A percentile compares a stretch with the other conserved stretches of the same genome.
Evolutionary conservation across 352 stramenopile species (phyloP).

Genomic region (Pelagophyceae sp.): DNA sequence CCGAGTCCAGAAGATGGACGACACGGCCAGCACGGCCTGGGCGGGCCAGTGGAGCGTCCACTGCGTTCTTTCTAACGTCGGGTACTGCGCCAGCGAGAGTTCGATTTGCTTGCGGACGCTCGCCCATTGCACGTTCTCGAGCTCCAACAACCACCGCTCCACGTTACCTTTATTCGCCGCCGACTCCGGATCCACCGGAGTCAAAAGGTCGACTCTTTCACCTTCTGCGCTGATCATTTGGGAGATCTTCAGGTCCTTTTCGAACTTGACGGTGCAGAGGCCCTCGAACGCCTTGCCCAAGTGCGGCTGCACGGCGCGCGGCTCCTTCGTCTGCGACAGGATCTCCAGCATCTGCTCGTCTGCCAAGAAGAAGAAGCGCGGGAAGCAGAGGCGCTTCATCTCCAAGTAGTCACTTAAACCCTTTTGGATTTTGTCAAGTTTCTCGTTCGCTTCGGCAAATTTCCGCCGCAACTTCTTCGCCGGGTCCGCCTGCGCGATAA

Average conservation of each 20-base stretch:
- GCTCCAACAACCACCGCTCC: slow-evolving; percentile 82
- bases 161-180: slow-evolving; percentile 85
- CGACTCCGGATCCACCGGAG: slow-evolving; percentile 67
- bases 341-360: slow-evolving; percentile 86
- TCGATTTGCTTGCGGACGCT: slow-evolving; percentile 78
- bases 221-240: slow-evolving; percentile 84
- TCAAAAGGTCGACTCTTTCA: slow-evolving; percentile 68
- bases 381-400: slow-evolving; percentile 82
- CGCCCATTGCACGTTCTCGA: slow-evolving; percentile 79
- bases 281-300: slow-evolving; percentile 61
- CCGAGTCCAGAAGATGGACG: slow-evolving; percentile 84
- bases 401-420: slow-evolving; percentile 82
- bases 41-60: slow-evolving; percentile 87
- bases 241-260: slow-evolving; percentile 75
- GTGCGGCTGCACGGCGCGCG: slow-evolving; percentile 75
- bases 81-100: slow-evolving; percentile 68
- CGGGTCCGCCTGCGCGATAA: slow-evolving; percentile 66
- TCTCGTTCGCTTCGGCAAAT: slow-evolving; percentile 80
- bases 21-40: slow-evolving; percentile 80
- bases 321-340: slow-evolving; percentile 81
- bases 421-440: slow-evolving; percentile 86
- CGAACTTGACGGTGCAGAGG: slow-evolving; percentile 78
- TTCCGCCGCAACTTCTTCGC: slow-evolving; percentile 76
- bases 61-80: slow-evolving; percentile 51
- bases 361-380: slow-evolving; percentile 86